A percentile compares a stretch with the other conserved stretches of the same genome.
phyloP scores from a whole-genome alignment of 306 rosid genomes.

The Echinosophora koreensis region DNA sequence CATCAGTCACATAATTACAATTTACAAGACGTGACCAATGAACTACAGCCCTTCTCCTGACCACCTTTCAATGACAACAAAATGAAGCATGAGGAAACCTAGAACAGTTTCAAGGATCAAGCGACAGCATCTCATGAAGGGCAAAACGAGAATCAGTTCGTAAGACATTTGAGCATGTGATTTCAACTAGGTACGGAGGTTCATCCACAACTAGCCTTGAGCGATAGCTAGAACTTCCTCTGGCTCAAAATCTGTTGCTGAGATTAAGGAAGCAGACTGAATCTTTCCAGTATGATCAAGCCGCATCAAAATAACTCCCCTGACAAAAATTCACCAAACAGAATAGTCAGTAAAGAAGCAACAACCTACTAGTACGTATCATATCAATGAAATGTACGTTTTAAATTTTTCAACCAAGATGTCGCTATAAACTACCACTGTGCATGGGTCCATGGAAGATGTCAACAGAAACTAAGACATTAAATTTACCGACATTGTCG shows the following conservation, averaged over 20 bases:
- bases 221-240: conserved; percentile 63
- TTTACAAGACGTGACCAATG: conserved; percentile 11
- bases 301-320: conserved; percentile 97
- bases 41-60: conserved; percentile 6
- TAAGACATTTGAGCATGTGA: background rate
- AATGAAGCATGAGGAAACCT: conserved; percentile 7
- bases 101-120: conserved; percentile 30
- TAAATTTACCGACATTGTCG: background rate
- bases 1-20: background rate
- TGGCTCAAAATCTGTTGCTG: conserved; percentile 64
- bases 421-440: background rate
- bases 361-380: background rate
- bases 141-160: conserved; percentile 25
- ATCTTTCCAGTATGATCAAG: conserved; percentile 92
- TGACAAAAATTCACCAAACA: conserved; percentile 38
- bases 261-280: conserved; percentile 90
- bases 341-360: conserved; percentile 9
- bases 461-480: background rate
- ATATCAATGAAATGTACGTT: background rate
- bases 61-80: conserved; percentile 26
- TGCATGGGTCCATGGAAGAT: background rate
- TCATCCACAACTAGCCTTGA: conserved; percentile 49
- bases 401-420: background rate
- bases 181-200: conserved; percentile 20
- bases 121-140: conserved; percentile 32